These are phyloP conservation scores for Neurospora sp. DNA, from an alignment of 495 filamentous ascomycete species.

Conservation along the genomic window DNA sequence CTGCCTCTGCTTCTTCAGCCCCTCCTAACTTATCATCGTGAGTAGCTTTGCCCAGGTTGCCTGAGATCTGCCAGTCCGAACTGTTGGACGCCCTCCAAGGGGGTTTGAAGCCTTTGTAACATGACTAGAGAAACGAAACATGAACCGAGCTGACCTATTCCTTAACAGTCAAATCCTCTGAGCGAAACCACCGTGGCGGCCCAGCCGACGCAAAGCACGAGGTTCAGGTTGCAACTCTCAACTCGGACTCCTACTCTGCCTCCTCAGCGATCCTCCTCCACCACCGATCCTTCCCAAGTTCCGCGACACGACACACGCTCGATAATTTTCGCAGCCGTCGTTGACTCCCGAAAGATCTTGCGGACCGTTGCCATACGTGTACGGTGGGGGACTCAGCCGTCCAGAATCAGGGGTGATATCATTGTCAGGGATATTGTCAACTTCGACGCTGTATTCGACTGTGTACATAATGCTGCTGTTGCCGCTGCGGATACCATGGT, in stretches of 20 bases:
- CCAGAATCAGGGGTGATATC: not conserved
- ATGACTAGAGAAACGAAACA: not conserved
- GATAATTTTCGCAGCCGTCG: not conserved
- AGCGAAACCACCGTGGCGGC: not conserved
- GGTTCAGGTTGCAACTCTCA: not conserved
- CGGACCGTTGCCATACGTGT: not conserved
- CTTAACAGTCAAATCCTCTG: not conserved
- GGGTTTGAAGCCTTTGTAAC: not conserved
- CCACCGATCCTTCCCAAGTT: not conserved
- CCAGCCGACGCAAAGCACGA: not conserved
- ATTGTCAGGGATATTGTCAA: not conserved
- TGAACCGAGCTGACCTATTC: not conserved
- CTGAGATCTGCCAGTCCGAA: not conserved
- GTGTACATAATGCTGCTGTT: not conserved
- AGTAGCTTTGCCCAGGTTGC: not conserved
- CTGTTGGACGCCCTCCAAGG: not conserved
- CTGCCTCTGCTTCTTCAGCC: not conserved
- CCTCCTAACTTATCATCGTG: not conserved
- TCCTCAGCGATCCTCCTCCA: not conserved
- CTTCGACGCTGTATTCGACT: not conserved
- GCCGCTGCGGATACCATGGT: not conserved
- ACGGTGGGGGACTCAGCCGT: not conserved
- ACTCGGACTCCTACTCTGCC: not conserved
- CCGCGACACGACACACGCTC: not conserved
- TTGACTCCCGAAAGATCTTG: not conserved